Conservation (phyloP, 1,139 yeast species). For the Magnusiomyces ingens region DNA sequence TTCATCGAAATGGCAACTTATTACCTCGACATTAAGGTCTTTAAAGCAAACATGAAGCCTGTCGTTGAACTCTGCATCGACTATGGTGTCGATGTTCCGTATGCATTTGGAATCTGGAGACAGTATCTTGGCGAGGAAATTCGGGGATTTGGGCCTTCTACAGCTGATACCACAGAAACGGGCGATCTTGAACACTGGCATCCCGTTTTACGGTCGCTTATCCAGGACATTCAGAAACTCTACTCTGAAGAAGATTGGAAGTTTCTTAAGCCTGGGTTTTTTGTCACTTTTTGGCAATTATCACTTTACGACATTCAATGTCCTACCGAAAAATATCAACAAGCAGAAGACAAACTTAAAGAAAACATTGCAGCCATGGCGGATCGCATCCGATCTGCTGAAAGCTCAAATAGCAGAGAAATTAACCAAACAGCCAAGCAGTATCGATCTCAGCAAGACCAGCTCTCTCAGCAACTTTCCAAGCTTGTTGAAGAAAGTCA, state of each 20-base stretch:
- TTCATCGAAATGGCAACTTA: conserved; percentile 54
- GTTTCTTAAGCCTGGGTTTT: conserved; percentile 42
- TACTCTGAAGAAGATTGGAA: conserved; percentile 34
- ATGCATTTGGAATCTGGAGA: conserved; percentile 83
- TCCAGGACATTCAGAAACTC: conserved; percentile 19
- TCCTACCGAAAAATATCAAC: conserved; percentile 46
- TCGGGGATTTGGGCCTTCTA: conserved; percentile 21
- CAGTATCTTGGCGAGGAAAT: conserved; percentile 35
- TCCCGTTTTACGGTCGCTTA: conserved; percentile 25
- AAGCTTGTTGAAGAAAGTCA: conserved; percentile 27
- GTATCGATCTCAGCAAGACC: conserved; percentile 20
- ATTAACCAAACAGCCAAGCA: conserved; percentile 13
- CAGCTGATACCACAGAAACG: conserved; percentile 1
- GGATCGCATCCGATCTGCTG: conserved; percentile 15
- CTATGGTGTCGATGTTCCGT: conserved; percentile 51
- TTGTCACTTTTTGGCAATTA: conserved; percentile 65
- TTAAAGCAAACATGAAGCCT: conserved; percentile 39
- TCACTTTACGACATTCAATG: conserved; percentile 68
- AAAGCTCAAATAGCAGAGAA: conserved; percentile 15
- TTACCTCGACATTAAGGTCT: conserved; percentile 38
- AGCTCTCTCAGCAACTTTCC: conserved; percentile 20
- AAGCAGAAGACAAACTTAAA: conserved; percentile 34
- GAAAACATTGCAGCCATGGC: conserved; percentile 17
- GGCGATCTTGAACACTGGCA: conserved; percentile 22
- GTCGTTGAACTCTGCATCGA: conserved; percentile 42